Conservation (phyloP, 1,284 basidiomycete species). For the Bondarzewia mesenterica region DNA sequence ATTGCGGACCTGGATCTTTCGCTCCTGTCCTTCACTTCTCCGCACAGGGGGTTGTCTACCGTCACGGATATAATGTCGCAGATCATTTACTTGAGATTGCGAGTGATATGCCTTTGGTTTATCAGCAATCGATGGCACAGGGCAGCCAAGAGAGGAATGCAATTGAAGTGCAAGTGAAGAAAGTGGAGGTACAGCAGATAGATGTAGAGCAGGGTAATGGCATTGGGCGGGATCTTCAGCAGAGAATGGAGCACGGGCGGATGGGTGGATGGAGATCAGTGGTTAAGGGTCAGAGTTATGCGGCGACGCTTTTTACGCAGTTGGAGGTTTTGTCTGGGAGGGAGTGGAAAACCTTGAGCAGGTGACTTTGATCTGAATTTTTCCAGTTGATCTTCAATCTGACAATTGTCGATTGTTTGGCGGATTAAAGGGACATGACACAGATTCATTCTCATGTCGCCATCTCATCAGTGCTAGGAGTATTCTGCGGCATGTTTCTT, state of each 20-base stretch:
- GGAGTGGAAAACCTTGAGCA: slow-evolving; percentile 75
- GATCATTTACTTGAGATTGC: slow-evolving; percentile 86
- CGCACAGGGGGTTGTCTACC: slow-evolving; percentile 34
- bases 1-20: slow-evolving; percentile 68
- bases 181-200: not conserved
- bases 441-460: slow-evolving; percentile 73
- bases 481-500: slow-evolving; percentile 58
- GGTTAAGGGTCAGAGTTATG: slow-evolving; percentile 27
- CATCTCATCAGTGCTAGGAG: slow-evolving; percentile 65
- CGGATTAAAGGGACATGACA: slow-evolving; percentile 62
- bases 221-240: not conserved
- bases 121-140: not conserved
- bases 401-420: not conserved
- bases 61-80: slow-evolving; percentile 79
- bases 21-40: slow-evolving; percentile 61
- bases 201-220: not conserved
- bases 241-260: not conserved
- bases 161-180: not conserved
- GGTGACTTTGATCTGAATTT: slow-evolving; percentile 31
- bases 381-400: not conserved
- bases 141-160: slow-evolving; percentile 3
- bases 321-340: slow-evolving; percentile 69
- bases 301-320: slow-evolving; percentile 81
- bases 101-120: slow-evolving; percentile 39
- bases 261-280: slow-evolving; percentile 2